Conservation (phyloP, 2,329 filamentous ascomycete species). For the Huntiella savannae region DNA sequence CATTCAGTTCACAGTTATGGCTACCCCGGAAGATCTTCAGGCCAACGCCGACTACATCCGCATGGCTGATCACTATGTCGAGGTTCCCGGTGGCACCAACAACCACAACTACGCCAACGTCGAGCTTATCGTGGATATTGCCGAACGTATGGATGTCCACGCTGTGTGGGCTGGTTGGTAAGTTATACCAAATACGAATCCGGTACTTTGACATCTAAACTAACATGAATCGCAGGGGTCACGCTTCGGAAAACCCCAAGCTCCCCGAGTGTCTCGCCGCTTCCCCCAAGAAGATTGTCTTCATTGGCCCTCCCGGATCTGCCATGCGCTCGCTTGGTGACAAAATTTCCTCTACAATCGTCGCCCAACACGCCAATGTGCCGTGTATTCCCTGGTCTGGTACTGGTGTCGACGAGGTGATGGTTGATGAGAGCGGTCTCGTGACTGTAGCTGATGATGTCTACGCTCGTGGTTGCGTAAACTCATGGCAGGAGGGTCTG, state of each 20-base stretch:
- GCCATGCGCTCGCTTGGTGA: constrained; percentile 98
- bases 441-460: constrained; percentile 77
- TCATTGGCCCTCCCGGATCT: constrained; percentile 93
- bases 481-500: constrained; percentile 76
- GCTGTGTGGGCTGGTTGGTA: constrained; percentile 98
- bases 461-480: constrained; percentile 81
- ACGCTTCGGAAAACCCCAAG: constrained; percentile 96
- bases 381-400: constrained; percentile 99
- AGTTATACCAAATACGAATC: constrained; percentile 19
- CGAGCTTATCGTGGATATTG: constrained; percentile 95
- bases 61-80: constrained; percentile 98
- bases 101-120: constrained; percentile 99
- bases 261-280: constrained; percentile 89
- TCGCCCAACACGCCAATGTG: constrained; percentile 88
- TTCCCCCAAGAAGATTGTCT: constrained; percentile 95
- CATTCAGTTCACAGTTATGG: constrained; percentile 99
- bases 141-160: constrained; percentile 95
- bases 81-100: constrained; percentile 95
- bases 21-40: constrained; percentile 88
- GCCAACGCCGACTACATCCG: constrained; percentile 98
- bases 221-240: constrained; percentile 42
- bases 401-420: constrained; percentile 68
- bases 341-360: constrained; percentile 98
- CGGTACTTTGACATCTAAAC: background rate
- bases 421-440: constrained; percentile 62